Base-by-base conservation (phyloP, 306 rosid genomes). In the Betula pendula region DNA sequence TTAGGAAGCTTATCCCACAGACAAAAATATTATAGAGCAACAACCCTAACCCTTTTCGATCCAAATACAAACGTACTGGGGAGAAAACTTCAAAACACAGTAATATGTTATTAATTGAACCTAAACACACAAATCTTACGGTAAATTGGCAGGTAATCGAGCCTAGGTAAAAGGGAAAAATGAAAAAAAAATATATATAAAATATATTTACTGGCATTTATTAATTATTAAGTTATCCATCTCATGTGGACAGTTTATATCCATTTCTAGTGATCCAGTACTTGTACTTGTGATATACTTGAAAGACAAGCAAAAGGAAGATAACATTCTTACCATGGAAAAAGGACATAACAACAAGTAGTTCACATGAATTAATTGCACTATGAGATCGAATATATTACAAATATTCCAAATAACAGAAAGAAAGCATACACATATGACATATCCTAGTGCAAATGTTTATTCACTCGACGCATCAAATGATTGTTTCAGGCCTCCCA, bases 401-500 rank as follows among this genome's bases (percentile, higher is more conserved):
- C 79, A n/a, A n/a, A n/a, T n/a, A 84, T 72, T 77, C 83, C 87
- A 82, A n/a, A n/a, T n/a, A 82, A 80, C 85, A 82, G 81, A 87
- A 87, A 84, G 78, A 66, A 80, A 13, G 72, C 75, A 84, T 44
- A 75, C 42, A 71, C 86, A 77, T n/a, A n/a, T n/a, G n/a, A n/a
- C n/a, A n/a, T 9, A 60, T 60, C 89, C 67, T 65, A 48, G 75
- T 66, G 73, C 80, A 20, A 45, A 75, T 80, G 31, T 55, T 87
- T 77, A 77, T 82, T 84, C 77, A 60, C 67, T 73, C 78, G 63
- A 82, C 74, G 70, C 79, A 76, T 73, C 49, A 75, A 45, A 76
- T 83, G 78, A 75, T 77, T 85, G 92, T 71, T 80, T 89, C 62
- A 84, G 73, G 52, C 82, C 75, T 89, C 90, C 96, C 92, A 90